Percentiles rank a stretch among this genome's conserved stretches.
Evolutionary conservation across 805 yeast genomes (phyloP).

Genomic region (Candida gorgasii): DNA sequence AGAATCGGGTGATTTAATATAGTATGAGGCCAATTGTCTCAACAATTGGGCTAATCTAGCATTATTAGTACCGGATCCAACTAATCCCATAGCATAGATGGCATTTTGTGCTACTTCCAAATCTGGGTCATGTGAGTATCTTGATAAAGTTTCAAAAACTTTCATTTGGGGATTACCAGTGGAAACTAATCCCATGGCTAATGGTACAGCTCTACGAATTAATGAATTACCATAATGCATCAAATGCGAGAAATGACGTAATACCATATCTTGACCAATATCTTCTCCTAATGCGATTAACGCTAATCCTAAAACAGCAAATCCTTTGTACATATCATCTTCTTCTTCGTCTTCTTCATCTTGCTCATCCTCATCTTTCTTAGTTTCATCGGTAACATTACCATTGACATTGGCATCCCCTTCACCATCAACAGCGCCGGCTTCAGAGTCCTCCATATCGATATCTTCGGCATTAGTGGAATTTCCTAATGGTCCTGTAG

Average conservation of each 20-base stretch:
- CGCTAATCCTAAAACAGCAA: slow-evolving; percentile 93
- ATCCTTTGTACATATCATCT: slow-evolving; percentile 70
- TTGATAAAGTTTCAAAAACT: slow-evolving; percentile 91
- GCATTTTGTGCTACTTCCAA: slow-evolving; percentile 93
- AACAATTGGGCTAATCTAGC: slow-evolving; percentile 95
- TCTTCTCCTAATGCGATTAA: slow-evolving; percentile 96
- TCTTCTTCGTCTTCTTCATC: slow-evolving; percentile 37
- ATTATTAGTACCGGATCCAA: slow-evolving; percentile 98
- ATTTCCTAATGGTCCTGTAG: slow-evolving; percentile 20
- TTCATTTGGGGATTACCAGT: slow-evolving; percentile 95
- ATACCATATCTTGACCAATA: slow-evolving; percentile 95
- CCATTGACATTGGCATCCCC: slow-evolving; percentile 16
- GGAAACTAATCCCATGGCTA: slow-evolving; percentile 96
- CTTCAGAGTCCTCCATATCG: slow-evolving; percentile 33
- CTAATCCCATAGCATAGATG: slow-evolving; percentile 94
- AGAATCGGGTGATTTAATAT: slow-evolving; percentile 85
- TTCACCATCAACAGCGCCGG: slow-evolving; percentile 2
- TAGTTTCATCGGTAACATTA: slow-evolving; percentile 24
- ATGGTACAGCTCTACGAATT: slow-evolving; percentile 91
- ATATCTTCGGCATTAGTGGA: slow-evolving; percentile 28
- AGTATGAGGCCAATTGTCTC: slow-evolving; percentile 92
- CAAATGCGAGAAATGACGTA: slow-evolving; percentile 95
- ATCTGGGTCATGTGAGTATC: slow-evolving; percentile 95
- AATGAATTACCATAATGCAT: slow-evolving; percentile 96
- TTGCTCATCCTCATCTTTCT: slow-evolving; percentile 30